Evolutionary conservation across 2,329 filamentous ascomycete genomes (phyloP).

Genomic region (Fusarium sp.): DNA sequence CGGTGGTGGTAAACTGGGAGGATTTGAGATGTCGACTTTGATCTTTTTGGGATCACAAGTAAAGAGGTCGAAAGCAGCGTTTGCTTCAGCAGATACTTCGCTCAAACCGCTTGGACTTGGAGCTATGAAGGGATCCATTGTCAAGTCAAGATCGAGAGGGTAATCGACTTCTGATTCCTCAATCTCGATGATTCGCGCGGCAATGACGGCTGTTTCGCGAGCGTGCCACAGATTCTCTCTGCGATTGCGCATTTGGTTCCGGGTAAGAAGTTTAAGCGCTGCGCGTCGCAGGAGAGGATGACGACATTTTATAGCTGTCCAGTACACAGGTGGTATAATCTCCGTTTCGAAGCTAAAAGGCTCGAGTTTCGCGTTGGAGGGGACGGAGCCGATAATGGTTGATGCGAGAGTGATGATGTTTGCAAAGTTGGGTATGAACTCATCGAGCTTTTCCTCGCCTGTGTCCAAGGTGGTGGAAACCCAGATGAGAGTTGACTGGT

Average conservation of each 20-base stretch:
- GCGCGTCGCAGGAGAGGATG: constrained; percentile 56
- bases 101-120: neutral
- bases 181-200: constrained; percentile 50
- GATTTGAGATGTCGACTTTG: constrained; percentile 19
- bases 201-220: constrained; percentile 49
- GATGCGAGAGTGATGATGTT: constrained; percentile 52
- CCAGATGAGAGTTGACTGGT: constrained; percentile 52
- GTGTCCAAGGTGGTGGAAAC: constrained; percentile 47
- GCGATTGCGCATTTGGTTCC: constrained; percentile 48
- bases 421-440: constrained; percentile 51
- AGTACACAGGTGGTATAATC: constrained; percentile 57
- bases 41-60: constrained; percentile 8
- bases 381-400: constrained; percentile 41
- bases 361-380: constrained; percentile 24
- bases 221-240: constrained; percentile 57
- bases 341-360: constrained; percentile 58
- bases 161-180: constrained; percentile 46
- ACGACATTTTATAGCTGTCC: constrained; percentile 54
- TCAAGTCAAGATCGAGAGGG: neutral
- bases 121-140: neutral
- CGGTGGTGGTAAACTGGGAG: constrained; percentile 19
- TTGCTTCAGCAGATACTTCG: neutral
- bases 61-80: neutral
- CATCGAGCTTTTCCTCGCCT: constrained; percentile 52
- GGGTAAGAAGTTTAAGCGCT: constrained; percentile 52